A percentile compares a stretch with the other conserved stretches of the same genome.
phyloP scores from a whole-genome alignment of 495 filamentous ascomycete species.

The Penicillium soppii region DNA sequence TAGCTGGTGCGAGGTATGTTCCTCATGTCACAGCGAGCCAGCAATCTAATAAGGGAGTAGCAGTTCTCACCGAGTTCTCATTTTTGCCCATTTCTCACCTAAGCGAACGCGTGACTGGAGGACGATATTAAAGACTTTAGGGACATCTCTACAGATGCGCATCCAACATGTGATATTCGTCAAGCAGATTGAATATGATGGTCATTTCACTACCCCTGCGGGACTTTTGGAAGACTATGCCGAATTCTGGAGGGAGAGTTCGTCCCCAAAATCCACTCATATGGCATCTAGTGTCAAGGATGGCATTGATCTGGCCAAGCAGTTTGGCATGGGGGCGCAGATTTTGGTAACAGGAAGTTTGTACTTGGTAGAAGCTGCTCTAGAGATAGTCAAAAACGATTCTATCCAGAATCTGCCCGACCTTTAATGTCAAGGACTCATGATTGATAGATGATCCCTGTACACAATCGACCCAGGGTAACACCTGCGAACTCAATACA shows the following conservation, averaged over 20 bases:
- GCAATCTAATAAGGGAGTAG: background rate
- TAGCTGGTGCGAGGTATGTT: background rate
- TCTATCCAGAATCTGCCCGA: too few relatives aligned
- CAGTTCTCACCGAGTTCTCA: background rate
- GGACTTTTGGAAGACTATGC: background rate
- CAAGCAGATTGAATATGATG: background rate
- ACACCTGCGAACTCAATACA: too few relatives aligned
- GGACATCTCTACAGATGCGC: background rate
- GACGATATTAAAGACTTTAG: background rate
- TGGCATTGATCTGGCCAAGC: constrained; percentile 23
- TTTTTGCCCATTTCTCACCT: constrained; percentile 5
- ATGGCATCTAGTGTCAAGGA: background rate
- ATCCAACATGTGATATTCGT: background rate
- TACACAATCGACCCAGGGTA: too few relatives aligned
- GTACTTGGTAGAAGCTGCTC: constrained; percentile 44
- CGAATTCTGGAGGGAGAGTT: background rate
- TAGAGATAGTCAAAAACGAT: too few relatives aligned
- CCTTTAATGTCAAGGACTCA: too few relatives aligned
- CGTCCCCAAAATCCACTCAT: too few relatives aligned
- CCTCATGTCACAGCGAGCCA: background rate
- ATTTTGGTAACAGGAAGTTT: constrained; percentile 62
- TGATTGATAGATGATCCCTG: too few relatives aligned
- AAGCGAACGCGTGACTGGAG: background rate
- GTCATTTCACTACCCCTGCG: background rate
- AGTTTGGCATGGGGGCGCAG: constrained; percentile 32